A percentile compares a stretch with the other conserved stretches of the same genome.
Conservation (phyloP, 345 rosid species). For the Noccaea caerulescens region DNA sequence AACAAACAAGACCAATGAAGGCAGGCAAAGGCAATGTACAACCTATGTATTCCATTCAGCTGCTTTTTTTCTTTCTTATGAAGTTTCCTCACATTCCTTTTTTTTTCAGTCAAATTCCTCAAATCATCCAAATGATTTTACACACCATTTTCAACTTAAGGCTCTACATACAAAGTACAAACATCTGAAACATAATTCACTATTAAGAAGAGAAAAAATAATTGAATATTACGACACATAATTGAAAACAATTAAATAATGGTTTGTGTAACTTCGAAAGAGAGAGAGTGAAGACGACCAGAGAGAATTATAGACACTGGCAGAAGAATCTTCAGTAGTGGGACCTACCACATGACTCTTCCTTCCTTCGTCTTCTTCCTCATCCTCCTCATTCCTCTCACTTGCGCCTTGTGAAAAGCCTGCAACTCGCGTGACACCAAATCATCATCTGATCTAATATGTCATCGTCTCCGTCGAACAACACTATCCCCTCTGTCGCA, state of each 20-base stretch:
- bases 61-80: too few relatives aligned
- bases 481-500: conserved; percentile 34
- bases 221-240: too few relatives aligned
- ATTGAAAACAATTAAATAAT: too few relatives aligned
- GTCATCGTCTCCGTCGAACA: conserved; percentile 22
- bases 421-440: conserved; percentile 11
- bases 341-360: conserved; percentile 21
- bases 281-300: background rate
- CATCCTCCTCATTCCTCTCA: conserved; percentile 9
- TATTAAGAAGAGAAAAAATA: too few relatives aligned
- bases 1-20: background rate
- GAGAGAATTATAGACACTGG: background rate
- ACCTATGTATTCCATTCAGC: too few relatives aligned
- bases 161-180: too few relatives aligned
- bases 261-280: background rate
- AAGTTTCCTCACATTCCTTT: too few relatives aligned
- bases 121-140: too few relatives aligned
- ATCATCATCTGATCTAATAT: conserved; percentile 28
- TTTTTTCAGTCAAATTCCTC: too few relatives aligned
- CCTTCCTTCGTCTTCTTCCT: conserved; percentile 1
- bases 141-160: too few relatives aligned
- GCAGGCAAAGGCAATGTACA: too few relatives aligned
- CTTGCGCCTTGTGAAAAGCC: conserved; percentile 24
- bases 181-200: too few relatives aligned
- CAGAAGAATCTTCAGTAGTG: conserved; percentile 13